Percentiles rank a stretch among this genome's conserved stretches.
These are phyloP conservation scores for Nannochloris sp. DNA, from an alignment of 139 green algal genomes.

Conservation along the genomic window DNA sequence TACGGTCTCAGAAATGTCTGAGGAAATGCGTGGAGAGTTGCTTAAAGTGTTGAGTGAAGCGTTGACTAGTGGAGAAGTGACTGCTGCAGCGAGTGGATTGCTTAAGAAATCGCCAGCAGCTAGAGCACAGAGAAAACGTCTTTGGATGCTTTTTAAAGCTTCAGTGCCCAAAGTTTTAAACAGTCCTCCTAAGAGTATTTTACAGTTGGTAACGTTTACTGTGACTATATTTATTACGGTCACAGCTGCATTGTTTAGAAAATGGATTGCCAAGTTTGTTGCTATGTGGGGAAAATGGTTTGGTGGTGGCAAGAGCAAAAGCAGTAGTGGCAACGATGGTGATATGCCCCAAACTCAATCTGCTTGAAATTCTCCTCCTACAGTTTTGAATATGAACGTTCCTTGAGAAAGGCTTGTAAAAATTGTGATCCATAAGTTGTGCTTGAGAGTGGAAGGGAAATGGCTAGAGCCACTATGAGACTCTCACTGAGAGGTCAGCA, in stretches of 20 bases:
- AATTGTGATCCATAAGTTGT: too few relatives aligned
- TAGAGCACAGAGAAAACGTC: slow-evolving; percentile 21
- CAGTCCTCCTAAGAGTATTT: slow-evolving; percentile 11
- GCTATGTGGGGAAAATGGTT: neutral
- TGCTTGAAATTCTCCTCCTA: too few relatives aligned
- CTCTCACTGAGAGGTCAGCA: too few relatives aligned
- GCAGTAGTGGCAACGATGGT: too few relatives aligned
- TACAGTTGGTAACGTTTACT: slow-evolving; percentile 19
- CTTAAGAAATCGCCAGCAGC: slow-evolving; percentile 2
- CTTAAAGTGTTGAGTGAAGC: neutral
- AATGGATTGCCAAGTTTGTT: neutral
- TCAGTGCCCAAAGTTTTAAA: slow-evolving; percentile 6
- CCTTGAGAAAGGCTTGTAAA: too few relatives aligned
- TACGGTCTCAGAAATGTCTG: slow-evolving; percentile 16
- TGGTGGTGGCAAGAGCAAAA: too few relatives aligned
- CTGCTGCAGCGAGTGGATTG: neutral
- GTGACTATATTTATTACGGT: slow-evolving; percentile 1
- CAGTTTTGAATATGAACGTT: too few relatives aligned
- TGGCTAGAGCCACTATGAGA: too few relatives aligned
- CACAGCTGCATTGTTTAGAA: neutral
- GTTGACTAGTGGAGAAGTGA: neutral
- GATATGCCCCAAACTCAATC: too few relatives aligned
- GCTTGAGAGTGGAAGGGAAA: too few relatives aligned
- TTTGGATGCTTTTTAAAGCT: slow-evolving; percentile 16
- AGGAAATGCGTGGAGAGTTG: slow-evolving; percentile 6